These are phyloP conservation scores for Starmerella sirachaensis DNA, from an alignment of 805 yeast genomes.

Conservation along the genomic window DNA sequence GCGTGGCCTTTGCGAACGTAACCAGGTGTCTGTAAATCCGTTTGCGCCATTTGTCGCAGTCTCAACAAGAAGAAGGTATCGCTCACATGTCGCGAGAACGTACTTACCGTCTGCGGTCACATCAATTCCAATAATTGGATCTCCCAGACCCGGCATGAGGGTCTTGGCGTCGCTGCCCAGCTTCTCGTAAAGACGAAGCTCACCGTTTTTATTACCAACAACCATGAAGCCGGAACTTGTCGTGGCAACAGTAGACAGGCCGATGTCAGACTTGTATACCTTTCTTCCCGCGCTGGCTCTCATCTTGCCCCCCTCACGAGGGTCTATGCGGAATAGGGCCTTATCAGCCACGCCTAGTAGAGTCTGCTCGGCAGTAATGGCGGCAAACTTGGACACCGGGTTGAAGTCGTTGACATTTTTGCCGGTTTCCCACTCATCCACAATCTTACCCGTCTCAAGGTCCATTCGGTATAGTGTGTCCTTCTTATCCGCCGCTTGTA, in stretches of 20 bases:
- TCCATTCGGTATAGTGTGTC: conserved; percentile 60
- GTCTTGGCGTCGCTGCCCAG: conserved; percentile 70
- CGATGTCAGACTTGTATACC: conserved; percentile 41
- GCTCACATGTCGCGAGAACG: conserved; percentile 67
- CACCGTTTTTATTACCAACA: conserved; percentile 65
- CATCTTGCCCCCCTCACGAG: conserved; percentile 46
- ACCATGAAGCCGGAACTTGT: conserved; percentile 67
- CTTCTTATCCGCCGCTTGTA: conserved; percentile 41
- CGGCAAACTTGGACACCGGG: conserved; percentile 64
- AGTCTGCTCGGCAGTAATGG: conserved; percentile 60
- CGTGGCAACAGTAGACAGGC: conserved; percentile 51
- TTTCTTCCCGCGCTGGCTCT: conserved; percentile 47
- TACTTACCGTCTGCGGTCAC: conserved; percentile 71
- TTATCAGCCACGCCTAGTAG: conserved; percentile 57
- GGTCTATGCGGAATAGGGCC: conserved; percentile 67
- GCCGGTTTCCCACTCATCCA: conserved; percentile 61
- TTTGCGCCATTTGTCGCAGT: conserved; percentile 49
- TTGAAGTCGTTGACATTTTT: conserved; percentile 42
- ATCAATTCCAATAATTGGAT: conserved; percentile 53
- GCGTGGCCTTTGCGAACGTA: conserved; percentile 50
- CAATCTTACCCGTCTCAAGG: conserved; percentile 61
- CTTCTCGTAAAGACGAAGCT: conserved; percentile 57
- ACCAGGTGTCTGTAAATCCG: conserved; percentile 58
- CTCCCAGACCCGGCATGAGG: conserved; percentile 72
- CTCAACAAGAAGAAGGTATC: conserved; percentile 60